phyloP scores from a whole-genome alignment of 2,329 filamentous ascomycete species.

The Talaromyces sp. region DNA sequence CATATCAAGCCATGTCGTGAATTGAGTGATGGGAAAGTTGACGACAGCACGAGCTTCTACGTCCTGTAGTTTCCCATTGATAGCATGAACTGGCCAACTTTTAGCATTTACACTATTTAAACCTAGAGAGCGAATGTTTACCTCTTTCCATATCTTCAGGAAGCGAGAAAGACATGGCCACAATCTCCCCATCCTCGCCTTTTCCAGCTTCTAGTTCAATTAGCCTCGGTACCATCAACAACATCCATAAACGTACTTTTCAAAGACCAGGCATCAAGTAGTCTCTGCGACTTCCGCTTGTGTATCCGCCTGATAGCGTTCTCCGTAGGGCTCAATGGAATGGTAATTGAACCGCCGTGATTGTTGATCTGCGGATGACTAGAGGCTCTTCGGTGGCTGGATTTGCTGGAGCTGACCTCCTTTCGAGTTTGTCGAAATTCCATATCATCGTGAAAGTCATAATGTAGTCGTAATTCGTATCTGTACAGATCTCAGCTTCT shows the following conservation, averaged over 20 bases:
- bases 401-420: not conserved
- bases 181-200: slow-evolving; percentile 30
- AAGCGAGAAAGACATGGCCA: slow-evolving; percentile 30
- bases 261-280: slow-evolving; percentile 29
- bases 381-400: slow-evolving; percentile 15
- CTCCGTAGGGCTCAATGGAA: slow-evolving; percentile 20
- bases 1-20: slow-evolving; percentile 17
- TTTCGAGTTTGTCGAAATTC: slow-evolving; percentile 19
- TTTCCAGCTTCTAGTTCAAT: slow-evolving; percentile 24
- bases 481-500: slow-evolving; percentile 5
- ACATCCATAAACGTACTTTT: slow-evolving; percentile 22
- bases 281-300: slow-evolving; percentile 22
- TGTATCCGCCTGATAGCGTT: slow-evolving; percentile 21
- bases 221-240: not conserved
- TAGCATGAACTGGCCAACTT: slow-evolving; percentile 25
- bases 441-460: slow-evolving; percentile 21
- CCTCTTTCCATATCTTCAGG: slow-evolving; percentile 30
- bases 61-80: slow-evolving; percentile 15
- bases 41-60: slow-evolving; percentile 13
- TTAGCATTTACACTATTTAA: slow-evolving; percentile 8
- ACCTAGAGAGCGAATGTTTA: slow-evolving; percentile 6
- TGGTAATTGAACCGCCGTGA: slow-evolving; percentile 17
- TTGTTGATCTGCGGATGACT: slow-evolving; percentile 15
- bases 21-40: slow-evolving; percentile 17
- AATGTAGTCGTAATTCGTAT: slow-evolving; percentile 19